These are phyloP conservation scores for Suillus placidus DNA, from an alignment of 768 basidiomycete genomes.

Conservation along the genomic window DNA sequence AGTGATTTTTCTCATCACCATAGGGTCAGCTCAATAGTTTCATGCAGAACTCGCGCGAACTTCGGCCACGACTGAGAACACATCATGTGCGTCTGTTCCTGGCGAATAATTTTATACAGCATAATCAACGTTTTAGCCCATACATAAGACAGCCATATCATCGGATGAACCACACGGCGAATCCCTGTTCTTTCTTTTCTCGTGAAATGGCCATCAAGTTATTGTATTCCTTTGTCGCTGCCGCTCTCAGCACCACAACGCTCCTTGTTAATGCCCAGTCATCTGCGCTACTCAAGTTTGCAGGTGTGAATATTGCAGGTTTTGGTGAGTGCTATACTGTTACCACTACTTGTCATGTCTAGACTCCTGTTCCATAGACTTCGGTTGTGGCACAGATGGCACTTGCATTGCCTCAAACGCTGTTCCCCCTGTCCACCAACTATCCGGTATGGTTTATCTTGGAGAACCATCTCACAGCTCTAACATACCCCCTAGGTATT, in stretches of 20 bases:
- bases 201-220: slow-evolving; percentile 22
- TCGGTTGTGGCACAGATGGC: slow-evolving; percentile 51
- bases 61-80: background rate
- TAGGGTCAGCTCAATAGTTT: background rate
- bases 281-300: slow-evolving; percentile 33
- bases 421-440: slow-evolving; percentile 47
- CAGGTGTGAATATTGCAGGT: slow-evolving; percentile 57
- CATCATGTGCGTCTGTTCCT: background rate
- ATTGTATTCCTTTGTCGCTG: slow-evolving; percentile 17
- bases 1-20: background rate
- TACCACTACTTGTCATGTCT: background rate
- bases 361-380: slow-evolving; percentile 33
- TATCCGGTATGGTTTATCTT: slow-evolving; percentile 37
- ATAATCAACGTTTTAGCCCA: slow-evolving; percentile 10
- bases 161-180: background rate
- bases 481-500: slow-evolving; percentile 10
- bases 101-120: slow-evolving; percentile 8
- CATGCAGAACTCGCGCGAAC: background rate
- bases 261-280: slow-evolving; percentile 21
- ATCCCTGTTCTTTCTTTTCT: background rate
- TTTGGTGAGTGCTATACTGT: slow-evolving; percentile 35
- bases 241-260: slow-evolving; percentile 15
- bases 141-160: slow-evolving; percentile 15
- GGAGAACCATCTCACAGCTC: background rate
- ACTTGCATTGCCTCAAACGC: slow-evolving; percentile 42